A percentile compares a stretch with the other conserved stretches of the same genome.
Evolutionary conservation across 257 asterid genomes (phyloP).

Genomic region (Ophiorrhiza pumila): DNA sequence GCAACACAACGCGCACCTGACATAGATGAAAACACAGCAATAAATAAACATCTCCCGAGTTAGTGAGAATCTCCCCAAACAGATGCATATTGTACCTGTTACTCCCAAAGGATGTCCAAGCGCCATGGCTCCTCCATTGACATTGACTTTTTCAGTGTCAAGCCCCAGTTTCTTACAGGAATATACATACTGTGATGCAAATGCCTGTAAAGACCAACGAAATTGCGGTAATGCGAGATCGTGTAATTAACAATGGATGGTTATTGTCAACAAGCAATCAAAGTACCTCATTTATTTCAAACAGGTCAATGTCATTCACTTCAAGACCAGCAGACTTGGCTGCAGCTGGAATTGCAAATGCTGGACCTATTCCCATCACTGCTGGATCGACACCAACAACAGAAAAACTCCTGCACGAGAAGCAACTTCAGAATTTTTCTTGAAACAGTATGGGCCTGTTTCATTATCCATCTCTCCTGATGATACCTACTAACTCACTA

Average conservation of each 20-base stretch:
- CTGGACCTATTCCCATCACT: conserved; percentile 96
- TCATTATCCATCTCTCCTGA: background rate
- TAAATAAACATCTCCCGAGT: background rate
- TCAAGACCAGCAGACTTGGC: conserved; percentile 83
- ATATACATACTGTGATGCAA: conserved; percentile 88
- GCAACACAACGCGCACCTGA: conserved; percentile 91
- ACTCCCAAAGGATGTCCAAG: conserved; percentile 94
- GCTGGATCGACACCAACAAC: conserved; percentile 95
- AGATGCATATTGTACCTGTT: conserved; percentile 47
- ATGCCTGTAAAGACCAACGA: conserved; percentile 53
- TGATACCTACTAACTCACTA: background rate
- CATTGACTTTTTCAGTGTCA: conserved; percentile 72
- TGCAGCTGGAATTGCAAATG: conserved; percentile 92
- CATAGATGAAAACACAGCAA: background rate
- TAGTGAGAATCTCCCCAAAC: too few relatives aligned
- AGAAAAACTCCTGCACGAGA: conserved; percentile 67
- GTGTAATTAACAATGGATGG: conserved; percentile 9
- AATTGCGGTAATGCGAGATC: background rate
- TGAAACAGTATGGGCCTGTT: background rate
- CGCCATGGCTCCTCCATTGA: conserved; percentile 95
- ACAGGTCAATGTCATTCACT: conserved; percentile 58
- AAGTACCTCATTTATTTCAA: conserved; percentile 86
- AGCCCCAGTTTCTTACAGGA: conserved; percentile 76
- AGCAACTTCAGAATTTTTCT: background rate
- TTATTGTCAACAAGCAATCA: background rate